Conservation (phyloP, 805 yeast species). For the Kuraishia capsulata region DNA sequence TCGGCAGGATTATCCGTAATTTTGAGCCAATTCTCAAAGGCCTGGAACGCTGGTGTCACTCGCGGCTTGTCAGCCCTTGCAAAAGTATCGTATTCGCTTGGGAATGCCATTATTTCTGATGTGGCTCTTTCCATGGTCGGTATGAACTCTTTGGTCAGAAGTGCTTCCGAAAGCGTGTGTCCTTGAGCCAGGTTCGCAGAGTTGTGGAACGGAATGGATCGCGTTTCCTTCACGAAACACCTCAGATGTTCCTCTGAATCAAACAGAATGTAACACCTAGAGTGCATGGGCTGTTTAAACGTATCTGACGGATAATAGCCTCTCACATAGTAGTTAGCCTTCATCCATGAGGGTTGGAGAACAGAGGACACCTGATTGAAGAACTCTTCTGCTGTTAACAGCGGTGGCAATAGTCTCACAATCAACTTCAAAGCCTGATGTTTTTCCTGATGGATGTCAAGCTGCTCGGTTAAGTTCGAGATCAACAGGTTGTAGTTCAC, state of each 20-base stretch:
- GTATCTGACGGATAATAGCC: conserved; percentile 30
- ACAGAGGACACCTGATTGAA: conserved; percentile 3
- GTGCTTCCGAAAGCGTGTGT: conserved; percentile 1
- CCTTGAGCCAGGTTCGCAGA: not conserved
- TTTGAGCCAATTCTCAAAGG: too few species aligned
- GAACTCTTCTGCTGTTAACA: conserved; percentile 20
- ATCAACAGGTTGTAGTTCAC: too few species aligned
- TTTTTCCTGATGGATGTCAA: too few species aligned
- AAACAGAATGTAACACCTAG: conserved; percentile 32
- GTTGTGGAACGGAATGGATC: conserved; percentile 17
- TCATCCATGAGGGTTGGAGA: not conserved
- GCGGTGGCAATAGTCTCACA: conserved; percentile 36
- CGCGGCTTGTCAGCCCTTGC: too few species aligned
- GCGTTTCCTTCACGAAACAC: conserved; percentile 17
- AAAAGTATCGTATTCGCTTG: too few species aligned
- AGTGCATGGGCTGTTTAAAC: conserved; percentile 27
- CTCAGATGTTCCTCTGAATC: conserved; percentile 17
- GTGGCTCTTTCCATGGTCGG: conserved; percentile 26
- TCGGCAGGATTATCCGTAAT: too few species aligned
- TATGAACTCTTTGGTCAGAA: conserved; percentile 15
- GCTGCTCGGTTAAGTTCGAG: too few species aligned
- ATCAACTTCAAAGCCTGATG: conserved; percentile 17
- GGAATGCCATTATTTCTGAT: too few species aligned
- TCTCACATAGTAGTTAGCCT: conserved; percentile 24
- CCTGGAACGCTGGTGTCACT: too few species aligned